Percentiles rank a stretch among this genome's conserved stretches.
phyloP scores from a whole-genome alignment of 2,329 filamentous ascomycete species.

The Nectriaceae sp. region DNA sequence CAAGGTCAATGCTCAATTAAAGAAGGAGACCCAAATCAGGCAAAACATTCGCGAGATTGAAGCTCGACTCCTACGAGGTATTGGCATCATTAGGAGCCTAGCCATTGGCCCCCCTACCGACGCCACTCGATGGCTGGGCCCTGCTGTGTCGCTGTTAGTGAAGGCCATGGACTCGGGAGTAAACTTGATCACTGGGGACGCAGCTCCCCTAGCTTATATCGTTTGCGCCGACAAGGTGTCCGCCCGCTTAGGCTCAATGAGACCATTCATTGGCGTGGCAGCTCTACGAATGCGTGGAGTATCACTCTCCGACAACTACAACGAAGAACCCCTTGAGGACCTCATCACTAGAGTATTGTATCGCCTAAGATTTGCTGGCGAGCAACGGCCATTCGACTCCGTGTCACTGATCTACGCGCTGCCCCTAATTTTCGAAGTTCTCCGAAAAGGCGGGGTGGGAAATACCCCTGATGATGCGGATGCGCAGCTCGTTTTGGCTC shows the following conservation, averaged over 20 bases:
- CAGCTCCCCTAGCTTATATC: slow-evolving; percentile 76
- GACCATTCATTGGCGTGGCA: slow-evolving; percentile 84
- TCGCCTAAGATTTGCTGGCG: slow-evolving; percentile 83
- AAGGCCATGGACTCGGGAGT: slow-evolving; percentile 78
- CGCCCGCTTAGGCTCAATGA: slow-evolving; percentile 71
- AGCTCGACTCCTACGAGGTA: slow-evolving; percentile 74
- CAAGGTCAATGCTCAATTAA: slow-evolving; percentile 88
- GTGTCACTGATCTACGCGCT: slow-evolving; percentile 87
- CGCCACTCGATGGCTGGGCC: slow-evolving; percentile 83
- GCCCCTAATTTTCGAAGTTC: slow-evolving; percentile 76
- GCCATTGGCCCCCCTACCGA: slow-evolving; percentile 88
- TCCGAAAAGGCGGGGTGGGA: slow-evolving; percentile 78
- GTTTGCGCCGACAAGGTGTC: slow-evolving; percentile 76
- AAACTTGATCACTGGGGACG: slow-evolving; percentile 77
- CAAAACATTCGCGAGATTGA: slow-evolving; percentile 69
- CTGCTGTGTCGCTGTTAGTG: slow-evolving; percentile 73
- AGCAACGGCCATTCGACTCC: slow-evolving; percentile 90
- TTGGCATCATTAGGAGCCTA: slow-evolving; percentile 82
- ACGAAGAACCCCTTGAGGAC: slow-evolving; percentile 79
- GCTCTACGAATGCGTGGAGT: slow-evolving; percentile 79
- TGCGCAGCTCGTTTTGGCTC: slow-evolving; percentile 83
- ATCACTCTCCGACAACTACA: slow-evolving; percentile 70
- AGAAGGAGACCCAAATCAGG: slow-evolving; percentile 82
- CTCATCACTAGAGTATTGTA: slow-evolving; percentile 89
- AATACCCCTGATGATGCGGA: slow-evolving; percentile 76